These are phyloP conservation scores for Lindgomyces ingoldianus DNA, from an alignment of 495 filamentous ascomycete genomes.

Conservation along the genomic window DNA sequence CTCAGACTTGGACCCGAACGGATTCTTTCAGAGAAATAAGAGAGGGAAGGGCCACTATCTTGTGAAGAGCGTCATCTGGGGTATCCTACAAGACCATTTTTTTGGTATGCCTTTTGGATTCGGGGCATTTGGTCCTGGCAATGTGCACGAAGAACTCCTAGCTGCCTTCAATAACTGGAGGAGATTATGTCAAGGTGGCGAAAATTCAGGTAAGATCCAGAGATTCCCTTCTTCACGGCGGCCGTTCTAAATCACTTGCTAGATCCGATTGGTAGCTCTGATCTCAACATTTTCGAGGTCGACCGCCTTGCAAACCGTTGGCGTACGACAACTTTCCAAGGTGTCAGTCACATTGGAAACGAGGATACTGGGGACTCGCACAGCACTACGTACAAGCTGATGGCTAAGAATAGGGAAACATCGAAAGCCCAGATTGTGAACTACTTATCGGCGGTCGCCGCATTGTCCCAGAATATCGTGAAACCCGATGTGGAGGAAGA, in stretches of 20 bases:
- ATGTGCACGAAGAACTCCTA: conserved; percentile 13
- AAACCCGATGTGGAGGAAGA: background rate
- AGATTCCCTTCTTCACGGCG: background rate
- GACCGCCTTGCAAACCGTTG: background rate
- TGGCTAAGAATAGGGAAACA: background rate
- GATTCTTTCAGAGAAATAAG: conserved; percentile 26
- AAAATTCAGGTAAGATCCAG: background rate
- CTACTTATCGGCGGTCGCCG: background rate
- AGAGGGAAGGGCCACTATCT: conserved; percentile 26
- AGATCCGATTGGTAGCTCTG: background rate
- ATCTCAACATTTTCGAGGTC: background rate
- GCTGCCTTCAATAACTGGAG: conserved; percentile 20
- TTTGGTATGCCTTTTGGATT: conserved; percentile 43
- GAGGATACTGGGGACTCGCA: background rate
- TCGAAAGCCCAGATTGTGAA: background rate
- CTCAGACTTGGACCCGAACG: background rate
- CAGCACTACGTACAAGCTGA: background rate
- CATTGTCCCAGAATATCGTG: background rate
- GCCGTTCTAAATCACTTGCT: background rate
- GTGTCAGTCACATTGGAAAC: background rate
- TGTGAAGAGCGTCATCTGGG: conserved; percentile 39
- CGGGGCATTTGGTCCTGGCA: conserved; percentile 37
- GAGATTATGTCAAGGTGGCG: background rate
- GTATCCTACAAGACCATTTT: conserved; percentile 38
- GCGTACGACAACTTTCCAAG: background rate